Conservation (phyloP, 2,329 filamentous ascomycete genomes). For the Calonectria multiphialidica region DNA sequence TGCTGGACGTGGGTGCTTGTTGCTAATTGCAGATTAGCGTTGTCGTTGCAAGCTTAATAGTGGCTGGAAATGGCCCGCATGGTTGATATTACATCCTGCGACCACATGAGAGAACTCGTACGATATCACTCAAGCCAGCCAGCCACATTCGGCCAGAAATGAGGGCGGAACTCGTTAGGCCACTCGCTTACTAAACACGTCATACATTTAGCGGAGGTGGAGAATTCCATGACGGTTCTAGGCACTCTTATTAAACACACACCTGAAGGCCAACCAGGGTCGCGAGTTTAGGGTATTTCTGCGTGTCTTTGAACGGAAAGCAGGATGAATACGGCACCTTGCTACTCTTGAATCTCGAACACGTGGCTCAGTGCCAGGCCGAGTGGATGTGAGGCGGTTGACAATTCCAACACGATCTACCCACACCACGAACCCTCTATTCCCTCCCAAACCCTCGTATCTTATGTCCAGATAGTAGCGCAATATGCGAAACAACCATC, state of each 20-base stretch:
- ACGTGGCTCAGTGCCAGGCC: not conserved
- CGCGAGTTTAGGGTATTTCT: not conserved
- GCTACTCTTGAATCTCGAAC: not conserved
- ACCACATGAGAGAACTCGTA: not conserved
- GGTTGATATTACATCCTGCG: not conserved
- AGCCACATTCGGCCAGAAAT: not conserved
- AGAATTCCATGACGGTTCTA: not conserved
- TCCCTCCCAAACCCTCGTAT: not conserved
- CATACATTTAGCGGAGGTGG: not conserved
- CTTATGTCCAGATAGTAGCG: not conserved
- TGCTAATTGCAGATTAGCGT: not conserved
- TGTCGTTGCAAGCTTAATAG: not conserved
- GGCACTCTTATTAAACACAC: not conserved
- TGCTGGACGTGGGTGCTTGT: not conserved
- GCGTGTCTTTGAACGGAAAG: not conserved
- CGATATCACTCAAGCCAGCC: not conserved
- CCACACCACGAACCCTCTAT: not conserved
- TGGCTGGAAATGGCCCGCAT: not conserved
- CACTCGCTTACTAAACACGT: not conserved
- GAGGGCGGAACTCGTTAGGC: not conserved
- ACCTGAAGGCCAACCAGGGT: not conserved
- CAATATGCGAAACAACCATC: not conserved
- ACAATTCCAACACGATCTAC: not conserved
- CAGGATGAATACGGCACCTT: not conserved
- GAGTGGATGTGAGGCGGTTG: too few relatives aligned